Evolutionary conservation across 73 alveolate species (phyloP).

Genomic region (Paramecium bursaria): DNA sequence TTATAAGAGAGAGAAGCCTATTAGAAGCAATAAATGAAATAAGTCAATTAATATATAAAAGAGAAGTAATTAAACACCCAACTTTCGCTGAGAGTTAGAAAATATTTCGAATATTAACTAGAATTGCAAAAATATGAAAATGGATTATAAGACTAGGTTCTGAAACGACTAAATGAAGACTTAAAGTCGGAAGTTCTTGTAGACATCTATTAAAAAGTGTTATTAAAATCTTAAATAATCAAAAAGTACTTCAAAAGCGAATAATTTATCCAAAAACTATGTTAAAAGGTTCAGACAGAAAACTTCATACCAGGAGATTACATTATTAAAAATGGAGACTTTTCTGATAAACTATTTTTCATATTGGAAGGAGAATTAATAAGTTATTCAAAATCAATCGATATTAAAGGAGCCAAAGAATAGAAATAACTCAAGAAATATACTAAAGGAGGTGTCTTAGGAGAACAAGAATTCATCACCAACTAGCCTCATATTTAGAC

Average conservation of each 20-base stretch:
- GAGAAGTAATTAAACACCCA: slow-evolving; percentile 43
- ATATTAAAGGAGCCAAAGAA: slow-evolving; percentile 18
- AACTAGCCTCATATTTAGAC: not conserved
- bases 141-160: slow-evolving; percentile 54
- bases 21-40: slow-evolving; percentile 42
- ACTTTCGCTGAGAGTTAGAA: slow-evolving; percentile 61
- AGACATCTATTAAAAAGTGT: slow-evolving; percentile 53
- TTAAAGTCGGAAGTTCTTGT: slow-evolving; percentile 56
- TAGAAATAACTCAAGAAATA: not conserved
- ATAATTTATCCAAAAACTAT: slow-evolving; percentile 32
- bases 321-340: not conserved
- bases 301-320: slow-evolving; percentile 36
- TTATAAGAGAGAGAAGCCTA: slow-evolving; percentile 17
- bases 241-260: slow-evolving; percentile 28
- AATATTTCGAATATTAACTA: slow-evolving; percentile 58
- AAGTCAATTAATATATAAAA: slow-evolving; percentile 60
- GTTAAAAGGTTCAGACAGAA: slow-evolving; percentile 12
- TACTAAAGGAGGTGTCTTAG: slow-evolving; percentile 27
- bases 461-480: slow-evolving; percentile 43
- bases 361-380: slow-evolving; percentile 31
- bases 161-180: slow-evolving; percentile 9
- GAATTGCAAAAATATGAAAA: slow-evolving; percentile 11
- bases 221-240: slow-evolving; percentile 30
- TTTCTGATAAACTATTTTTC: slow-evolving; percentile 2
- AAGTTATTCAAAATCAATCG: slow-evolving; percentile 33